Conservation (phyloP, 371 early-diverging fungal species). For the Chytridiales sp. region DNA sequence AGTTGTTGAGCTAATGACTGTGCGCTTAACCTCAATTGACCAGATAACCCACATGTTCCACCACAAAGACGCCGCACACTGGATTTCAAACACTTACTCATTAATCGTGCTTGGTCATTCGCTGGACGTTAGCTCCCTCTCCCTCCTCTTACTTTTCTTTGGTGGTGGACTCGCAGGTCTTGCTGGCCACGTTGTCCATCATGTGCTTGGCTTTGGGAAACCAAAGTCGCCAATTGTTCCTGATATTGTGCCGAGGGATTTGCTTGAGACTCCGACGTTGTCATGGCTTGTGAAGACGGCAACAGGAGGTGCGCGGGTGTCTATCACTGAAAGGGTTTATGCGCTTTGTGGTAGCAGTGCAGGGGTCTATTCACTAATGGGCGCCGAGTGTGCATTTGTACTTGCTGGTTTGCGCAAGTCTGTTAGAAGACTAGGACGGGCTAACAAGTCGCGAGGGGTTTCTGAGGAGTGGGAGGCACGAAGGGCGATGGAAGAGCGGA, state of each 20-base stretch:
- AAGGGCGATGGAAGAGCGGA: slow-evolving; percentile 1
- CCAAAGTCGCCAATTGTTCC: not conserved
- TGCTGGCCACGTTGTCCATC: slow-evolving; percentile 20
- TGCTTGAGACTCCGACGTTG: not conserved
- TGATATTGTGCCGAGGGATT: not conserved
- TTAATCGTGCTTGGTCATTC: slow-evolving; percentile 10
- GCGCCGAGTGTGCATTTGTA: slow-evolving; percentile 26
- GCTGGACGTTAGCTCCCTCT: slow-evolving; percentile 14
- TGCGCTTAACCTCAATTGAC: no score
- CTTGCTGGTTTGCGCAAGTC: not conserved
- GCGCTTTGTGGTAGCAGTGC: slow-evolving; percentile 22
- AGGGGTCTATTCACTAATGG: slow-evolving; percentile 33
- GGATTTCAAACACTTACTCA: slow-evolving; percentile 30
- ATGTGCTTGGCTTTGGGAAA: not conserved
- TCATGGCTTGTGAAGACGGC: slow-evolving; percentile 8
- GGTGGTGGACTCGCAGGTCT: slow-evolving; percentile 37
- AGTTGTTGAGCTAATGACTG: no score
- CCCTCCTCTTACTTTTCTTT: slow-evolving; percentile 21
- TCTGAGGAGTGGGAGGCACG: slow-evolving; percentile 1
- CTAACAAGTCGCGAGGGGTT: slow-evolving; percentile 9
- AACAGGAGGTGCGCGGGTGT: not conserved
- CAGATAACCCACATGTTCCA: slow-evolving; percentile 42
- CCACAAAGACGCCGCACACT: slow-evolving; percentile 33
- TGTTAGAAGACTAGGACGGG: no score
- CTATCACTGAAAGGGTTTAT: slow-evolving; percentile 10